Evolutionary conservation across 2,329 filamentous ascomycete genomes (phyloP).

Genomic region (Teratosphaeria viscida): DNA sequence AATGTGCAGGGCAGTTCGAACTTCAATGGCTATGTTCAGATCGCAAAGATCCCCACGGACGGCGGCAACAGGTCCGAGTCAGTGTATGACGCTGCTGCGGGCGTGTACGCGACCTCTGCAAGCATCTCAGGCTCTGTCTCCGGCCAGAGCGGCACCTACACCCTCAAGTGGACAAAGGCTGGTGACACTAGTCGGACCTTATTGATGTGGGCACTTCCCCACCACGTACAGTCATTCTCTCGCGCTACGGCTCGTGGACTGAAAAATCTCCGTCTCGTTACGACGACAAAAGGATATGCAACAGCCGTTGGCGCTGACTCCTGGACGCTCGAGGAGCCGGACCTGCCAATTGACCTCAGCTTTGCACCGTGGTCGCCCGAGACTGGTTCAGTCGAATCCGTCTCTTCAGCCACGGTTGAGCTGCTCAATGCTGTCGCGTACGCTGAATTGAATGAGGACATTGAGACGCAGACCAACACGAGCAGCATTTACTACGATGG

Average conservation of each 20-base stretch:
- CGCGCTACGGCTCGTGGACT: conserved; percentile 38
- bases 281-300: conserved; percentile 75
- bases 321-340: conserved; percentile 68
- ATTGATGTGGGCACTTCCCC: conserved; percentile 79
- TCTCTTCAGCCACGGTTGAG: not conserved
- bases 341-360: conserved; percentile 62
- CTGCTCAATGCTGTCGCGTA: conserved; percentile 51
- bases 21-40: conserved; percentile 71
- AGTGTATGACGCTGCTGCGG: conserved; percentile 64
- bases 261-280: conserved; percentile 52
- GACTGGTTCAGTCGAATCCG: conserved; percentile 1
- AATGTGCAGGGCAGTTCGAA: conserved; percentile 53
- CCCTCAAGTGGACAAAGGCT: conserved; percentile 59
- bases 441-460: conserved; percentile 63
- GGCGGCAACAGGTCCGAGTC: conserved; percentile 42
- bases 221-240: conserved; percentile 72
- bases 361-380: conserved; percentile 67
- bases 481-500: conserved; percentile 91
- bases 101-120: conserved; percentile 59
- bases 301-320: conserved; percentile 59
- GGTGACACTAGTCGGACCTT: conserved; percentile 53
- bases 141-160: conserved; percentile 58
- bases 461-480: conserved; percentile 60
- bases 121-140: conserved; percentile 53
- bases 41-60: conserved; percentile 60